phyloP scores from a whole-genome alignment of 139 green algal species.

The Pycnococcus provasolii region DNA sequence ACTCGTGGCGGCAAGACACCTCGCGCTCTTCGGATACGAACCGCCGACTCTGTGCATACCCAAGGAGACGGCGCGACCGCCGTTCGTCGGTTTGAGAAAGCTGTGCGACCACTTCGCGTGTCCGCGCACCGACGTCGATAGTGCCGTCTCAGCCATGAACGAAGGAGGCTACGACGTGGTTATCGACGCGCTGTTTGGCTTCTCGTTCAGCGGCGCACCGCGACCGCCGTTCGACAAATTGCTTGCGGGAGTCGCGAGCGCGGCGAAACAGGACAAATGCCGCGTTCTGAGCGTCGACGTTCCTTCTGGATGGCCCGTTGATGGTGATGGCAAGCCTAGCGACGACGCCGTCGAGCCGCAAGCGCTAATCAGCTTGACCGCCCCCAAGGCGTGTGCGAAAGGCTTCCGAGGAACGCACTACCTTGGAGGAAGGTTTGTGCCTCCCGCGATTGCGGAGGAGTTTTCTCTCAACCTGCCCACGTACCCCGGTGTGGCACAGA shows the following conservation, averaged over 20 bases:
- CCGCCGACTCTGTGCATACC: conserved; percentile 54
- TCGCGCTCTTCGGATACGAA: conserved; percentile 80
- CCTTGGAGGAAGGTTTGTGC: conserved; percentile 87
- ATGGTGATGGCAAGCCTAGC: conserved; percentile 1
- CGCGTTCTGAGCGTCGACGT: conserved; percentile 44
- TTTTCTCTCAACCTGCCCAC: conserved; percentile 49
- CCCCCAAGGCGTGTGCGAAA: conserved; percentile 70
- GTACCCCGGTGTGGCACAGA: conserved; percentile 58
- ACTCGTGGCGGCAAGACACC: conserved; percentile 82
- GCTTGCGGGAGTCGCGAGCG: no score
- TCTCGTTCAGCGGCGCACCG: conserved; percentile 79
- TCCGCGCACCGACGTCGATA: conserved; percentile 10
- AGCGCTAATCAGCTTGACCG: conserved; percentile 61
- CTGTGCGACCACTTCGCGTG: not conserved
- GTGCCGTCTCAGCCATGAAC: not conserved
- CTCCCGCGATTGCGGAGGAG: conserved; percentile 43
- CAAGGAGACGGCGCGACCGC: conserved; percentile 43
- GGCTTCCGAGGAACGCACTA: conserved; percentile 82
- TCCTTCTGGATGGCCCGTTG: conserved; percentile 60
- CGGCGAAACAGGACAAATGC: no score
- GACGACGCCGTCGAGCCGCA: conserved; percentile 1
- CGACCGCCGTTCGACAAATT: conserved; percentile 67
- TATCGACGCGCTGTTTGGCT: conserved; percentile 94
- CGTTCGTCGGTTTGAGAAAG: no score
- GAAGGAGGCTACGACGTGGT: conserved; percentile 52